A percentile compares a stretch with the other conserved stretches of the same genome.
Conservation (phyloP, 1,284 basidiomycete species). For the Taiwanofungus camphoratus region DNA sequence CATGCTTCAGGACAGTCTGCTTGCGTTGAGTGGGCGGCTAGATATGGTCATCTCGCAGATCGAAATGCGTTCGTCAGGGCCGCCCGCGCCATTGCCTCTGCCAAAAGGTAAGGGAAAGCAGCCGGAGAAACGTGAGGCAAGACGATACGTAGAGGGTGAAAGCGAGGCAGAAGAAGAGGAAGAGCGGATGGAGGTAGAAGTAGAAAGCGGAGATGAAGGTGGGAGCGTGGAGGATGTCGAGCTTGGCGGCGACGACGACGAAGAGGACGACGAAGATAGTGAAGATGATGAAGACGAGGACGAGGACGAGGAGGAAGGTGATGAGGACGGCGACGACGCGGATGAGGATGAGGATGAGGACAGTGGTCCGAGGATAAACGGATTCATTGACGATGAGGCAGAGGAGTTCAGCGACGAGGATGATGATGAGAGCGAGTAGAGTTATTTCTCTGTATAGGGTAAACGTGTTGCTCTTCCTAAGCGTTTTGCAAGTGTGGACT, state of each 20-base stretch:
- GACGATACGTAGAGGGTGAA: slow-evolving; percentile 72
- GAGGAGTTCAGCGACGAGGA: slow-evolving; percentile 62
- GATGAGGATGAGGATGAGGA: slow-evolving; percentile 31
- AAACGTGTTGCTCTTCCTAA: too few relatives aligned
- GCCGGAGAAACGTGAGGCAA: slow-evolving; percentile 33
- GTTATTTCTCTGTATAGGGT: too few relatives aligned
- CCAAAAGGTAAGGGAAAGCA: slow-evolving; percentile 30
- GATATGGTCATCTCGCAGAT: slow-evolving; percentile 95
- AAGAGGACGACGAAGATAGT: slow-evolving; percentile 43
- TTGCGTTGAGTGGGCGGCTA: slow-evolving; percentile 83
- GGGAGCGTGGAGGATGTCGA: slow-evolving; percentile 73
- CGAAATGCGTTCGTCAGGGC: slow-evolving; percentile 69
- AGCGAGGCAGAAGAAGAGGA: slow-evolving; percentile 58
- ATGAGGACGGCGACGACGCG: slow-evolving; percentile 55
- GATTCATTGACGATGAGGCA: slow-evolving; percentile 70
- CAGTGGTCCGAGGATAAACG: slow-evolving; percentile 45
- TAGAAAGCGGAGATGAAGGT: slow-evolving; percentile 57
- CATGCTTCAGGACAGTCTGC: slow-evolving; percentile 78
- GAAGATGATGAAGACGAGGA: slow-evolving; percentile 50
- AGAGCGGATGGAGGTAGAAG: slow-evolving; percentile 58
- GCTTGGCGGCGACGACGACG: slow-evolving; percentile 69
- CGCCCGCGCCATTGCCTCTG: slow-evolving; percentile 48
- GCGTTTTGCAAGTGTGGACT: too few relatives aligned
- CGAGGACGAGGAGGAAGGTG: slow-evolving; percentile 45
- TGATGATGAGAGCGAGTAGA: slow-evolving; percentile 44